Base-by-base conservation (phyloP, 1,284 basidiomycete genomes). In the Trametes pubescens region DNA sequence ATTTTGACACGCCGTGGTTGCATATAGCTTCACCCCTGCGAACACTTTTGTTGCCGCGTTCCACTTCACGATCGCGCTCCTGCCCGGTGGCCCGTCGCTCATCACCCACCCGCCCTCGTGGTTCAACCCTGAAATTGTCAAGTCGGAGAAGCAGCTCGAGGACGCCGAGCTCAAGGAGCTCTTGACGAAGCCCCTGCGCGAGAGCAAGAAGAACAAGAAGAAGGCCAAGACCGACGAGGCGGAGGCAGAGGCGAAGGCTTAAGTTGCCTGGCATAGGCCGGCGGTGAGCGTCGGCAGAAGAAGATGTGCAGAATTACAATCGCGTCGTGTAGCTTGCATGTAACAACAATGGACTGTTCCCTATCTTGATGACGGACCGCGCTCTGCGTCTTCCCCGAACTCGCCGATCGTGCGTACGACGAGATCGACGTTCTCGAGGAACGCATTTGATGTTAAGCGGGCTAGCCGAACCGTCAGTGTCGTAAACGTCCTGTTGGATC, bases 1-100 rank as follows among this genome's bases (percentile, higher is more conserved):
- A 35, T 22, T 46, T 6, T 37, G 9, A 24, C 32, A 61, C 13
- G 61, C 55, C 10, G 16, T 32, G 1, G 26, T 24, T 51, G 22
- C 34, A 3, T n/a, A 10, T 24, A 94, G 92, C 63, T 93, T 91
- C 80, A 94, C 94, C 7, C 91, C 92, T 44, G 71, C 87, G 26
- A 89, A 86, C 71, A 93, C 93, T 5, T 86, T 91, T 66, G 95
- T 96, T 54, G 95, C 95, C 61, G 93, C 93, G 43, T 95, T 96
- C 87, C 96, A 98, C 84, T 98, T 97, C 81, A 98, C 95, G 64
- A 90, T 97, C 72, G 95, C 94, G 34, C 86, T 98, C 40, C 88
- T 93, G 46, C 88, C 94, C 51, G 91, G 87, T 65, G 95, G 95
- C 37, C 95, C 96, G 37, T 81, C 91, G 51, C 80, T 98, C 65